Evolutionary conservation across 371 early-diverging fungal genomes (phyloP), one percentile per base, ranked within the genome.

Genomic region (Batkoa obscura): DNA sequence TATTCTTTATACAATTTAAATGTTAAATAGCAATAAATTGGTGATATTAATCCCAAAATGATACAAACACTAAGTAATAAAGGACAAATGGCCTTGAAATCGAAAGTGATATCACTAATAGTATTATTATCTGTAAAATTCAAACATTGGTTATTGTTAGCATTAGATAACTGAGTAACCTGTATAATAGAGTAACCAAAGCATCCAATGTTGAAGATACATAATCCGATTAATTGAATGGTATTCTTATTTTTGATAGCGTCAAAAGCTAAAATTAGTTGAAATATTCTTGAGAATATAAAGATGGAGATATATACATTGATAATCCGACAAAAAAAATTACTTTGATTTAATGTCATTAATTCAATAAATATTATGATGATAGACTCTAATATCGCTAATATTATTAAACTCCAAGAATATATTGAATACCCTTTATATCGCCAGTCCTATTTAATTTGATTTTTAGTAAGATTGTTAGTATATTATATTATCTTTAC

Each of bases 181-280:
- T 77, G 81, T 60, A 93, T 86, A 36, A 85, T 72, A 2, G 84
- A 76, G 63, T 89, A 89, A 57, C 72, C 71, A 61, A 88, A 81
- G 49, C 79, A 80, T 64, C 78, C 81, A 32, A 83, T 50, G 63
- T 88, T 82, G 70, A 90, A 86, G 41, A 83, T 50, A 41, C 88
- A 72, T 57, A 87, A 79, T 3, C 82, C 86, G 57, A 90, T 82
- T 38, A 90, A 72, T 65, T 93, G 90, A 58, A 91, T 88, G 0
- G 89, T 90, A 67, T 93, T 91, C 65, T 84, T 76, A 45, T 76
- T 73, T 39, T 75, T 75, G 1, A 85, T 72, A 35, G 86, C 85
- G 66, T 88, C 88, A 75, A 78, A 78, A 38, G 77, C 71, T 31
- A 85, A 61, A 31, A 73, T 69, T 6, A 84, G 69, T 64, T 81